Evolutionary conservation across 306 rosid genomes (phyloP).

Genomic region (Vicia sativa): DNA sequence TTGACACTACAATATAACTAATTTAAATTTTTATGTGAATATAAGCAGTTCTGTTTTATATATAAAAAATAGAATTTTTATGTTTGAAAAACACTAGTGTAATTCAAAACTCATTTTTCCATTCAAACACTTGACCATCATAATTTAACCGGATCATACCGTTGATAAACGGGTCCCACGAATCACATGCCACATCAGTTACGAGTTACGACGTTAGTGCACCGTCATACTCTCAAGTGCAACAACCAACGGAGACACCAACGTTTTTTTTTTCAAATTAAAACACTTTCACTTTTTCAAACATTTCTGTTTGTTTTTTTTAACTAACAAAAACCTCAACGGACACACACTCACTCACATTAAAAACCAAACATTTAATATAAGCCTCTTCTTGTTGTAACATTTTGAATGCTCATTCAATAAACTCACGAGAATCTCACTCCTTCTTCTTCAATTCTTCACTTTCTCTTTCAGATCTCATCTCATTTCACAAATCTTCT

Average conservation of each 20-base stretch:
- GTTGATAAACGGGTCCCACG: slow-evolving; percentile 44
- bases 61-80: too few species aligned
- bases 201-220: slow-evolving; percentile 38
- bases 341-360: slow-evolving; percentile 13
- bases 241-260: slow-evolving; percentile 39
- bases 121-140: slow-evolving; percentile 32
- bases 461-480: slow-evolving; percentile 39
- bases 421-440: slow-evolving; percentile 51
- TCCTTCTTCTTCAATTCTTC: slow-evolving; percentile 37
- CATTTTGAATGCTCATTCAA: slow-evolving; percentile 55
- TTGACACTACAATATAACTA: too few species aligned
- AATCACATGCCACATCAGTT: slow-evolving; percentile 41
- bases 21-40: too few species aligned
- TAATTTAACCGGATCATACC: slow-evolving; percentile 46
- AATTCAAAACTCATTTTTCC: not conserved
- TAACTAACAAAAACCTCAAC: not conserved
- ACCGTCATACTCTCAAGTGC: not conserved
- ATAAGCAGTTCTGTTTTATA: too few species aligned
- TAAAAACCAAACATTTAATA: slow-evolving; percentile 52
- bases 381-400: slow-evolving; percentile 33
- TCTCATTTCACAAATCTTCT: slow-evolving; percentile 35
- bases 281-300: slow-evolving; percentile 19
- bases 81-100: not conserved
- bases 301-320: slow-evolving; percentile 14
- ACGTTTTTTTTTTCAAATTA: slow-evolving; percentile 30